These are phyloP conservation scores for Blumeriella jaapii DNA, from an alignment of 2,329 filamentous ascomycete genomes.

Conservation along the genomic window DNA sequence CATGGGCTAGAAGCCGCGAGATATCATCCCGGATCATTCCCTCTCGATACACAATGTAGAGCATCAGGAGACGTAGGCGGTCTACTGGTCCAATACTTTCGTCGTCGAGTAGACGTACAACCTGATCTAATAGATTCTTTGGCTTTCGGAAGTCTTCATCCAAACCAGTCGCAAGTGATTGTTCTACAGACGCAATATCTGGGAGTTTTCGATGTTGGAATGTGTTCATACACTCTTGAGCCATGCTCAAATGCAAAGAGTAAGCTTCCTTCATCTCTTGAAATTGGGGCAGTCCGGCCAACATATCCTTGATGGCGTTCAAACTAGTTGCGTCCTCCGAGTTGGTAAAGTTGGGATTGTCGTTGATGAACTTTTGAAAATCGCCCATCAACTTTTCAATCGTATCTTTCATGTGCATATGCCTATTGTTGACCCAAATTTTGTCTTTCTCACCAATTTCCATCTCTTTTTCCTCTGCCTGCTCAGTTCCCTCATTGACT, in stretches of 20 bases:
- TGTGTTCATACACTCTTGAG: slow-evolving; percentile 89
- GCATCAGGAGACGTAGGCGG: slow-evolving; percentile 70
- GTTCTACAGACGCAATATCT: slow-evolving; percentile 80
- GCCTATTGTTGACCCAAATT: slow-evolving; percentile 90
- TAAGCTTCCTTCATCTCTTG: slow-evolving; percentile 93
- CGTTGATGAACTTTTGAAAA: slow-evolving; percentile 81
- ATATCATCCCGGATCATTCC: slow-evolving; percentile 79
- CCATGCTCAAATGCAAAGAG: slow-evolving; percentile 90
- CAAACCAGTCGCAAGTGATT: slow-evolving; percentile 80
- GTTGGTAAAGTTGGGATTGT: slow-evolving; percentile 87
- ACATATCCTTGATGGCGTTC: slow-evolving; percentile 92
- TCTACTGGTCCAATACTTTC: slow-evolving; percentile 60
- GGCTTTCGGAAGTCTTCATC: slow-evolving; percentile 89
- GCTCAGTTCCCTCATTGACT: slow-evolving; percentile 60
- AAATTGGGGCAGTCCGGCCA: slow-evolving; percentile 88
- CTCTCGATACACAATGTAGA: slow-evolving; percentile 78
- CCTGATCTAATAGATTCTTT: slow-evolving; percentile 75
- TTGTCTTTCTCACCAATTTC: slow-evolving; percentile 84
- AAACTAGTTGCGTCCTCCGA: slow-evolving; percentile 60
- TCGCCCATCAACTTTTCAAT: slow-evolving; percentile 88
- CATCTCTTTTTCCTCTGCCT: slow-evolving; percentile 76
- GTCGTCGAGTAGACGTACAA: slow-evolving; percentile 82
- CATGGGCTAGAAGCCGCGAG: slow-evolving; percentile 71
- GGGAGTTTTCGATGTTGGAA: slow-evolving; percentile 78
- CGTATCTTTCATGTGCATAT: slow-evolving; percentile 96